Conservation (phyloP, 2,329 filamentous ascomycete genomes). For the Botryotinia globosa region DNA sequence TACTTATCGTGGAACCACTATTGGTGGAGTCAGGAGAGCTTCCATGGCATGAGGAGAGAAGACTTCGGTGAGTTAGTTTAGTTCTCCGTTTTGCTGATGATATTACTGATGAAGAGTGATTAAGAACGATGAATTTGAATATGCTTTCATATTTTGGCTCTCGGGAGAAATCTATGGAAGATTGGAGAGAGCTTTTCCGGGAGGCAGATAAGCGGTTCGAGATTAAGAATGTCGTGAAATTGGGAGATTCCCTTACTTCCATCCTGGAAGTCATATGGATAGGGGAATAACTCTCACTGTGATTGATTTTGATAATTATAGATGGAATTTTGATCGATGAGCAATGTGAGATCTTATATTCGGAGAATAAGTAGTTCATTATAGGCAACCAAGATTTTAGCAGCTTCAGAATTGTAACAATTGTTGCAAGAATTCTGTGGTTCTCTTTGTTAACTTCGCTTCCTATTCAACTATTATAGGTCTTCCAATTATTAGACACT, state of each 20-base stretch:
- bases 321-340: background rate
- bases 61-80: slow-evolving; percentile 3
- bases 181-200: slow-evolving; percentile 8
- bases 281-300: background rate
- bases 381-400: no score
- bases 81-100: background rate
- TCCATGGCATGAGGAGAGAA: background rate
- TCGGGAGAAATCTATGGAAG: slow-evolving; percentile 7
- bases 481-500: no score
- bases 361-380: no score
- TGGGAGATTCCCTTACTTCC: background rate
- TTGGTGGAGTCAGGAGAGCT: slow-evolving; percentile 10
- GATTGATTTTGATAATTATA: background rate
- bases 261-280: background rate
- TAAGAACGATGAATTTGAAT: slow-evolving; percentile 10
- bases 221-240: background rate
- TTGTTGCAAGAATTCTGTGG: no score
- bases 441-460: no score
- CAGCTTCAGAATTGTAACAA: no score
- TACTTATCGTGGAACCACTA: slow-evolving; percentile 3
- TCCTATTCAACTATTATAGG: no score
- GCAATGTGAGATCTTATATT: no score
- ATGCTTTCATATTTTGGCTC: slow-evolving; percentile 17
- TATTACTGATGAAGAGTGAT: background rate
- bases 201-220: slow-evolving; percentile 9